Evolutionary conservation across 306 rosid genomes (phyloP), one percentile per base, ranked within the genome.

Genomic region (Quercus alba): DNA sequence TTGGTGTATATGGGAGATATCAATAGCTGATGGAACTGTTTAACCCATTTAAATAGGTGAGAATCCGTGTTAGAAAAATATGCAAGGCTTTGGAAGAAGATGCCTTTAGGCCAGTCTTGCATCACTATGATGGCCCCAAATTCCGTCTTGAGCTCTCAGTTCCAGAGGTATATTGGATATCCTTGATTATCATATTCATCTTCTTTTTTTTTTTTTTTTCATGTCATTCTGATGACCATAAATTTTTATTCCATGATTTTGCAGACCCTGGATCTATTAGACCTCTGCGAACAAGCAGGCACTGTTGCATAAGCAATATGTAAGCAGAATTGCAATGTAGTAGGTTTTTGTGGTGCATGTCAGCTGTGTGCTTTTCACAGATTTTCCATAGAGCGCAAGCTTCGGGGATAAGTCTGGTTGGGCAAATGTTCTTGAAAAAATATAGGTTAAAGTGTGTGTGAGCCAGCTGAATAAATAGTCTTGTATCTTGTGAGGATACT

Each of bases 41-140:
- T 56, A 51, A 66, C 51, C 35, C 54, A 44, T 84, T 51, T 66
- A 14, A 26, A 67, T 73, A 96, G 99, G 98, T 96, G 44, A 90
- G 93, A 82, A 96, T 89, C 85, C 86, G 88, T 46, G 86, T 96
- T 76, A 86, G 99, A 81, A 93, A 87, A 76, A 78, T 96, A 74
- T 93, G 98, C 89, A 93, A 91, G 87, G 97, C 98, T 46, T 80
- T 96, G 87, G 99, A 96, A 87, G 99, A 96, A 88, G 99, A 96
- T 80, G 73, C 98, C 81, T 96, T 96, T 88, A 89, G 99, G 92
- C 99, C 99, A 56, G 97, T 96, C 70, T 84, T 96, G 90, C 97
- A 96, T 84, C 99, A 96, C 79, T 96, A 96, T 64, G 99, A 96
- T 69, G 99, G 99, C 75, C 99, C 99, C 63, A 96, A 96, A 89